Base-by-base conservation (phyloP, 768 basidiomycete genomes). In the Tephrocybe sp. region DNA sequence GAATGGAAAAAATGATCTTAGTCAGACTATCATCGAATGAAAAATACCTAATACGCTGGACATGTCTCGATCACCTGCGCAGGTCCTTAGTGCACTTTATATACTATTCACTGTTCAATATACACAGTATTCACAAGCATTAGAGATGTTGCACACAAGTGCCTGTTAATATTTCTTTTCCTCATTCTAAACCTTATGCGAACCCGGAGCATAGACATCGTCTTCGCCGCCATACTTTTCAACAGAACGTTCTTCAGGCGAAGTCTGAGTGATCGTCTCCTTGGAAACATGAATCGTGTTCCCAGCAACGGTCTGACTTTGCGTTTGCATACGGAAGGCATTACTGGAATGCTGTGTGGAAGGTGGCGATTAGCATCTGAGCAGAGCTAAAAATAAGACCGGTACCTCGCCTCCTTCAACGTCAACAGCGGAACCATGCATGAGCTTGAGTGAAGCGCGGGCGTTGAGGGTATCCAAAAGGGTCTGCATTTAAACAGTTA, bases 401-500 rank as follows among this genome's bases (percentile, higher is more conserved):
- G 48, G 5, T 54, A 65, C 68, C 15, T 60, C 61, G 33, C 61
- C 55, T 11, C 61, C 55, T 11, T 68, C 69, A 9, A 61, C 67
- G 36, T 68, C 62, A 24, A 64, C 57, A 15, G 59, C 59, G 5
- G 49, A 50, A 9, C 45, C 31, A 22, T 42, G 54, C 50, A 62
- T 47, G 15, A 59, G 57, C 50, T 70, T 67, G 3, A 75, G 58
- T 12, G 67, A 60, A 22, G 60, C 61, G 21, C 74, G 71, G 27
- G 70, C 63, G 54, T 73, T 67, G 27, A 75, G 66, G 1, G 74
- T 76, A 49, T 76, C 75, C 37, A 75, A 58, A 18, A 76, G 59
- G 6, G 75, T 75, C 74, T 75, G 45, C n/a, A n/a, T 22, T 15
- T 9, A 25, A 13, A n/a, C 13, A 18, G 9, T 47, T 24, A 47